Base-by-base conservation (phyloP, 148 eudicot species). In the Silene conica region DNA sequence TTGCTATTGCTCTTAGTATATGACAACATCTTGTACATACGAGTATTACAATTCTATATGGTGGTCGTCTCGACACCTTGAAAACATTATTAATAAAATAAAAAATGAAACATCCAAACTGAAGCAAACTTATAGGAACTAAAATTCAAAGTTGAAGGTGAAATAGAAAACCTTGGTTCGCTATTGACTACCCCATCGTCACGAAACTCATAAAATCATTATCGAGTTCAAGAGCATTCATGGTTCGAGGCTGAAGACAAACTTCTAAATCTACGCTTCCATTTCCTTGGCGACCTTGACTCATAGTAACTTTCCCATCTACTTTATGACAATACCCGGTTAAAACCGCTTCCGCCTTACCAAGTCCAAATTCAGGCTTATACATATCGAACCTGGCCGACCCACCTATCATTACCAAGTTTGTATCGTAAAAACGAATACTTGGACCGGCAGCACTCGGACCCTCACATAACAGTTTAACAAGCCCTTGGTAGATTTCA, bases 281-380 rank as follows among this genome's bases (percentile, higher is more conserved):
- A 15, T 76, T 70, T 0, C 86, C 93, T 28, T 87, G 85, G 15
- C 85, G 41, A 0, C 96, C 90, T 0, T 91, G 96, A 50, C 84
- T 89, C 8, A 91, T 87, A 14, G 93, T 86, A 21, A 90, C 82
- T 83, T 90, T 92, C 0, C 96, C 93, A 48, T 92, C 96, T 25
- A 81, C 87, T 69, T 90, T 90, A 57, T 86, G 87, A 1, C 85
- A 84, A 66, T 67, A 76, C 0, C 97, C 96, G 3, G 90, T 84
- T 19, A 88, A 70, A 7, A 86, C 81, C 0, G 89, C 91, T 66
- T 85, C 22, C 0, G 96, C 88, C 4, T 63, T 63, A 0, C 97
- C 96, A 87, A 91, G 82, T 68, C 97, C 97, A 63, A 92, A 92
- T 60, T 88, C 90, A 21, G 86, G 86, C 14, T 86, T 89, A 67